Percentiles rank a stretch among this genome's conserved stretches.
These are phyloP conservation scores for Stropharia rugosoannulata DNA, from an alignment of 768 basidiomycete species.

Conservation along the genomic window DNA sequence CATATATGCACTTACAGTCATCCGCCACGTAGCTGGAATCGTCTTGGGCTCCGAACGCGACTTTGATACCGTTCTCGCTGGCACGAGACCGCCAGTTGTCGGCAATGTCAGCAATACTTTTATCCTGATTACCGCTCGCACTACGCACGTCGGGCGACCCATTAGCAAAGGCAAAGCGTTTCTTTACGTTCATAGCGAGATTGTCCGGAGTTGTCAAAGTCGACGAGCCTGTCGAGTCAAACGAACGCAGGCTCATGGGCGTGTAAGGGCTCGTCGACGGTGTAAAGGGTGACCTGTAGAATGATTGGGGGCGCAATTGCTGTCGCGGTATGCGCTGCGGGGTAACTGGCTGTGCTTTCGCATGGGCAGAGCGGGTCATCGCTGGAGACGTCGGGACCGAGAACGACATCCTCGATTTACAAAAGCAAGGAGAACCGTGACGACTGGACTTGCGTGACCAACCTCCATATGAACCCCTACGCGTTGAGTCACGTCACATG, in stretches of 20 bases:
- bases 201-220: slow-evolving; percentile 62
- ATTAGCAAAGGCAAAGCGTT: slow-evolving; percentile 34
- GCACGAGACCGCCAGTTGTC: slow-evolving; percentile 74
- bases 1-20: slow-evolving; percentile 38
- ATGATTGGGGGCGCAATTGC: slow-evolving; percentile 43
- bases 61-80: slow-evolving; percentile 70
- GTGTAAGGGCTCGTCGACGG: slow-evolving; percentile 67
- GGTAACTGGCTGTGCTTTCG: slow-evolving; percentile 52
- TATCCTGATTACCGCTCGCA: slow-evolving; percentile 32
- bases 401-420: slow-evolving; percentile 29
- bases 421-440: slow-evolving; percentile 25
- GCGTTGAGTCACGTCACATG: slow-evolving; percentile 28
- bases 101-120: slow-evolving; percentile 58
- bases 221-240: slow-evolving; percentile 51
- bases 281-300: slow-evolving; percentile 59
- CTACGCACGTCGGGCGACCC: slow-evolving; percentile 43
- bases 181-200: slow-evolving; percentile 36
- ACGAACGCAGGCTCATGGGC: slow-evolving; percentile 66
- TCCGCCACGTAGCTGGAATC: slow-evolving; percentile 45
- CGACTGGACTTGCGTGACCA: slow-evolving; percentile 20
- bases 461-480: slow-evolving; percentile 12
- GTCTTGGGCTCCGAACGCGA: slow-evolving; percentile 49
- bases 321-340: slow-evolving; percentile 59
- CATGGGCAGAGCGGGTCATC: slow-evolving; percentile 33
- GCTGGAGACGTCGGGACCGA: slow-evolving; percentile 49